Conservation (phyloP, 1,284 basidiomycete genomes). For the Meira miltonrushii region DNA sequence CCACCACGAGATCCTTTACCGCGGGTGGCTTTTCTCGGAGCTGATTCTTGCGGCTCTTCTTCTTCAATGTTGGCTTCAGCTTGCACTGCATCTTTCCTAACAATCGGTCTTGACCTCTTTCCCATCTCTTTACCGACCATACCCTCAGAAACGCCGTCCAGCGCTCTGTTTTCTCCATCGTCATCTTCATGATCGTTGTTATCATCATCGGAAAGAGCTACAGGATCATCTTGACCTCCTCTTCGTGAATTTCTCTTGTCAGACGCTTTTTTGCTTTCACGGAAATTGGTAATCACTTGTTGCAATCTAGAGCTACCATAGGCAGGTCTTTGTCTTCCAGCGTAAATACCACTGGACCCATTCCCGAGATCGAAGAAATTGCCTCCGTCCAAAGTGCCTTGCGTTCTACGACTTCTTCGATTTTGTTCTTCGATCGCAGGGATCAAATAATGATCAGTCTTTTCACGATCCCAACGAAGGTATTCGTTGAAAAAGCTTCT, state of each 20-base stretch:
- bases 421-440: conserved; percentile 72
- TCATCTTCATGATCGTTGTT: conserved; percentile 17
- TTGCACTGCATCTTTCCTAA: conserved; percentile 18
- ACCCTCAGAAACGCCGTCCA: conserved; percentile 29
- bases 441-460: conserved; percentile 84
- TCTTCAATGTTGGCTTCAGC: conserved; percentile 14
- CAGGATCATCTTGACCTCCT: neutral
- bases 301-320: conserved; percentile 83
- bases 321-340: conserved; percentile 70
- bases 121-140: conserved; percentile 41
- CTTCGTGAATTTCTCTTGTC: neutral
- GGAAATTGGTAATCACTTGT: conserved; percentile 76
- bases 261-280: conserved; percentile 16
- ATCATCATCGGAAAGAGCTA: conserved; percentile 10
- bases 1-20: conserved; percentile 34
- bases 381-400: conserved; percentile 59
- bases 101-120: conserved; percentile 25
- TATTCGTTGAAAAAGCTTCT: conserved; percentile 75
- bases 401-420: conserved; percentile 54
- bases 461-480: conserved; percentile 75
- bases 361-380: conserved; percentile 58
- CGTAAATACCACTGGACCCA: conserved; percentile 60
- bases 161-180: conserved; percentile 20
- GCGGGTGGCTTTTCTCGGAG: conserved; percentile 23
- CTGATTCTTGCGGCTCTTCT: conserved; percentile 20